Conservation (phyloP, 2,329 filamentous ascomycete species). For the Eurotiales sp. region DNA sequence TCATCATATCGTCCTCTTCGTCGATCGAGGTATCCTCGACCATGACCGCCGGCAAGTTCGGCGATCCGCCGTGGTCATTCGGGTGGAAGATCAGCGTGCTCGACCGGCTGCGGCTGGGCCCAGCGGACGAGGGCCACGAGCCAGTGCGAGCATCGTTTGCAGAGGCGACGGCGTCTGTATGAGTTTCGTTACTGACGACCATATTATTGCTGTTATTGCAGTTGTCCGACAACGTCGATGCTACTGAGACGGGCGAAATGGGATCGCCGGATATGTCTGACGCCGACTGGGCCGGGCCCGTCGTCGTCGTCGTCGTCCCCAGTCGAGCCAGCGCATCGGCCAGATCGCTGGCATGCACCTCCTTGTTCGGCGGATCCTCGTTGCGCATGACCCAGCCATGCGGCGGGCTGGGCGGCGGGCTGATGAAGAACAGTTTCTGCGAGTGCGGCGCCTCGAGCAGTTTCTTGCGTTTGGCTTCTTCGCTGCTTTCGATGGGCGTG, state of each 20-base stretch:
- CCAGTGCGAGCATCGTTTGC: constrained; percentile 7
- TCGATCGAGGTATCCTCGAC: constrained; percentile 57
- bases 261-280: constrained; percentile 20
- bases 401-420: constrained; percentile 60
- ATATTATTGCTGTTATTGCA: background rate
- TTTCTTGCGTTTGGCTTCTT: constrained; percentile 32
- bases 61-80: constrained; percentile 58
- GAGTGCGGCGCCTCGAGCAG: constrained; percentile 55
- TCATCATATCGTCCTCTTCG: constrained; percentile 38
- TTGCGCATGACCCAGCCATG: constrained; percentile 62
- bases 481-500: constrained; percentile 43
- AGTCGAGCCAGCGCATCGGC: constrained; percentile 54
- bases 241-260: constrained; percentile 31
- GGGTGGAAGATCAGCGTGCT: constrained; percentile 62
- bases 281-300: constrained; percentile 8
- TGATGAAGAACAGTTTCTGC: constrained; percentile 64
- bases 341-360: constrained; percentile 61
- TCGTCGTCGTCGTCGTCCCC: constrained; percentile 24
- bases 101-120: constrained; percentile 45
- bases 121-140: constrained; percentile 23
- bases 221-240: constrained; percentile 13
- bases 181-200: constrained; percentile 17
- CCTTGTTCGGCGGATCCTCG: constrained; percentile 63
- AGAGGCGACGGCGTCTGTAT: no score
- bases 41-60: constrained; percentile 59